A percentile compares a stretch with the other conserved stretches of the same genome.
phyloP scores from a whole-genome alignment of 441 rosid species.

The Manihot esculenta region DNA sequence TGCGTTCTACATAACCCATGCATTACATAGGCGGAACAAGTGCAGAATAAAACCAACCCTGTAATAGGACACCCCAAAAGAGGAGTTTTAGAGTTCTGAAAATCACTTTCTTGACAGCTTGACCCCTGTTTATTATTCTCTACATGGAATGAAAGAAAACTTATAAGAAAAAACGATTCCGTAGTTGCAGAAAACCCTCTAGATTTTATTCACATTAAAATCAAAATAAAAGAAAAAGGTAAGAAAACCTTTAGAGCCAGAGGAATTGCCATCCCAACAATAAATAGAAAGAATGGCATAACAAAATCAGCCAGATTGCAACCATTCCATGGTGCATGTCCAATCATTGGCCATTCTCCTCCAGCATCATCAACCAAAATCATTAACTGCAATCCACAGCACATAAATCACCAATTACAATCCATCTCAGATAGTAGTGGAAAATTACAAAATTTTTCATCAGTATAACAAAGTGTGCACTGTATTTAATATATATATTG shows the following conservation, averaged over 20 bases:
- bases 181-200: neutral
- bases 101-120: slow-evolving; percentile 58
- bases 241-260: slow-evolving; percentile 69
- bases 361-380: slow-evolving; percentile 92
- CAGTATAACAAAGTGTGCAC: too few relatives aligned
- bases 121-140: slow-evolving; percentile 41
- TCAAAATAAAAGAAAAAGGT: neutral
- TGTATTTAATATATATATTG: too few relatives aligned
- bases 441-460: too few relatives aligned
- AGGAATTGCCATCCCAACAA: slow-evolving; percentile 87
- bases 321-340: slow-evolving; percentile 88
- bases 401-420: accelerated
- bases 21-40: neutral
- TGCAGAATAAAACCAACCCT: slow-evolving; percentile 45
- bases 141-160: slow-evolving; percentile 18
- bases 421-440: neutral
- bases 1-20: too few relatives aligned
- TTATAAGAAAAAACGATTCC: neutral
- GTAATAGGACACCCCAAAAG: slow-evolving; percentile 83
- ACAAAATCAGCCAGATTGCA: slow-evolving; percentile 94
- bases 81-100: slow-evolving; percentile 73
- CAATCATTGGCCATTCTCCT: slow-evolving; percentile 80
- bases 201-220: neutral
- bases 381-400: slow-evolving; percentile 53
- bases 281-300: slow-evolving; percentile 88